A percentile compares a stretch with the other conserved stretches of the same genome.
Conservation (phyloP, 139 green algal species). For the Tetradesmus lagerheimii region DNA sequence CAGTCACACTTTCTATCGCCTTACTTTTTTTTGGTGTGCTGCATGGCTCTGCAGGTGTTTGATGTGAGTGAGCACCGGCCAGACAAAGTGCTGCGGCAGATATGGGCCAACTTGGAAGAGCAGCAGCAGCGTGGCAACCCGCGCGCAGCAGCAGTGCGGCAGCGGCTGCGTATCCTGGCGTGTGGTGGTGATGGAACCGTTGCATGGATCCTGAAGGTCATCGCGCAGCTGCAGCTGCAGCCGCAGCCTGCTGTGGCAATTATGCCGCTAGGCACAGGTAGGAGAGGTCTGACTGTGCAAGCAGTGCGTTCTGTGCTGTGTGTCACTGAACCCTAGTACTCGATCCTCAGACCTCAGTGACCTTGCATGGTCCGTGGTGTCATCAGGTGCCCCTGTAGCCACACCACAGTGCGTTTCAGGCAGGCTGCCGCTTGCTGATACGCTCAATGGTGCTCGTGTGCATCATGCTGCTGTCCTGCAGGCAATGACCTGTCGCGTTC, state of each 20-base stretch:
- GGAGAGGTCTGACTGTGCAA: neutral
- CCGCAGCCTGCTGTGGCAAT: constrained; percentile 81
- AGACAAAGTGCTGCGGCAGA: constrained; percentile 73
- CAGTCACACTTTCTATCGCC: too few species aligned
- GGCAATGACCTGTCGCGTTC: constrained; percentile 81
- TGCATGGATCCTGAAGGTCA: constrained; percentile 77
- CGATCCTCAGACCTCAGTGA: too few species aligned
- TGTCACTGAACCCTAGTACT: too few species aligned
- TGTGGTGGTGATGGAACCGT: constrained; percentile 85
- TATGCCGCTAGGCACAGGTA: constrained; percentile 90
- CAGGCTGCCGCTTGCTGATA: neutral
- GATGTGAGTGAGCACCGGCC: constrained; percentile 80
- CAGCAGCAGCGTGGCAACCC: constrained; percentile 54
- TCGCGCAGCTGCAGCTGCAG: constrained; percentile 74
- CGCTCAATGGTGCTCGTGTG: neutral
- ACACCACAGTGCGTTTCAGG: neutral
- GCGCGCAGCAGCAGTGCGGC: constrained; percentile 57
- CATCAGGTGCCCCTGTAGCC: too few species aligned
- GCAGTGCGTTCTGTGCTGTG: neutral
- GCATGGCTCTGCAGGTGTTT: constrained; percentile 74
- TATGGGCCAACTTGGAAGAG: constrained; percentile 79
- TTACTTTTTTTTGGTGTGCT: neutral
- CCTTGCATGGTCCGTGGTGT: too few species aligned
- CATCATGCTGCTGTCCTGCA: constrained; percentile 28
- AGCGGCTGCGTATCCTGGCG: constrained; percentile 80